Conservation (phyloP, 73 alveolate genomes). For the Effrenium voratum region DNA sequence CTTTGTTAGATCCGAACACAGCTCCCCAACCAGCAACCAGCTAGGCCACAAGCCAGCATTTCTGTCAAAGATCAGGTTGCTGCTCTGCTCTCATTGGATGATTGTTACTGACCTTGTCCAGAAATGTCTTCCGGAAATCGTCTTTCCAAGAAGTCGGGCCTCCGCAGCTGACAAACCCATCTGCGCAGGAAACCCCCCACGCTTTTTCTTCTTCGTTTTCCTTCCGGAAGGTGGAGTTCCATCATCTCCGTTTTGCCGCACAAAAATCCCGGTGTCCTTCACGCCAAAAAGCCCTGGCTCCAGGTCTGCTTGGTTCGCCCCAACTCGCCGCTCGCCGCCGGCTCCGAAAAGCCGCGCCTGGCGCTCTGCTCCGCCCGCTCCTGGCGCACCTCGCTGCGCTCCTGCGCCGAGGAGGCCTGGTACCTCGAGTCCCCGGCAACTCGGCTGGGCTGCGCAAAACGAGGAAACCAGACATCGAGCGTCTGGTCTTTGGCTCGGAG, state of each 20-base stretch:
- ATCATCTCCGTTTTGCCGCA: neutral
- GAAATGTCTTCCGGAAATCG: too few species aligned
- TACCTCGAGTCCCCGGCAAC: neutral
- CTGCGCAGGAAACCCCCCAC: neutral
- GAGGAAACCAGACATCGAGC: neutral
- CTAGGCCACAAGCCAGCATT: too few species aligned
- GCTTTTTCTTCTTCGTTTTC: neutral
- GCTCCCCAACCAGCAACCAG: too few species aligned
- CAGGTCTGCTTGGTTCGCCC: too few species aligned
- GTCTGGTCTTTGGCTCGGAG: neutral
- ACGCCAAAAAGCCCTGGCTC: neutral
- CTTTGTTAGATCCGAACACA: too few species aligned
- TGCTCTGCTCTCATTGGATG: too few species aligned
- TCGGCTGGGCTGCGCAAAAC: neutral
- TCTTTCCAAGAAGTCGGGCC: too few species aligned
- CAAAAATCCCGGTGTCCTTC: neutral
- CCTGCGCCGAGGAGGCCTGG: neutral
- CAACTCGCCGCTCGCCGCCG: too few species aligned
- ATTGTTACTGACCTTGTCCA: too few species aligned
- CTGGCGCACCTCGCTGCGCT: neutral
- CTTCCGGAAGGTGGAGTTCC: neutral
- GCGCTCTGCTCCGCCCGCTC: neutral
- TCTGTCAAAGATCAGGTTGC: too few species aligned
- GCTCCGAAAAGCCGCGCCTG: neutral
- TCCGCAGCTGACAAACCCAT: neutral